phyloP scores from a whole-genome alignment of 352 stramenopile genomes.

The Peronospora destructor region DNA sequence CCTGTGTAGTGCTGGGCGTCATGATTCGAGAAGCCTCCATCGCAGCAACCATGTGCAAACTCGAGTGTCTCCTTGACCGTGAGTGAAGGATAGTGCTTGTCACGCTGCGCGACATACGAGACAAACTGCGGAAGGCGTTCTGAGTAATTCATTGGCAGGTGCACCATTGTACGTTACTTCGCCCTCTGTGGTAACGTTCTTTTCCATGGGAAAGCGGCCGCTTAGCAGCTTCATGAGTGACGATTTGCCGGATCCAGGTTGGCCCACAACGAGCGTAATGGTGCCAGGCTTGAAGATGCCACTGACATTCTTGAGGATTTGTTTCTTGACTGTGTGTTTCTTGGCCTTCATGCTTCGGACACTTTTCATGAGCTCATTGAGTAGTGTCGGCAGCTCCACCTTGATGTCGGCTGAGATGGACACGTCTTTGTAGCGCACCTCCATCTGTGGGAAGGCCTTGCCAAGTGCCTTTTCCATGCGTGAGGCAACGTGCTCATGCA shows the following conservation, averaged over 20 bases:
- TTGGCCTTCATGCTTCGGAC: constrained; percentile 18
- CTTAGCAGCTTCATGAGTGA: too few relatives aligned
- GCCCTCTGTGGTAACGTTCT: too few relatives aligned
- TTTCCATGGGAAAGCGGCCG: too few relatives aligned
- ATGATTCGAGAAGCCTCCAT: constrained; percentile 12
- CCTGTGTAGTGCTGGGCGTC: constrained; percentile 13
- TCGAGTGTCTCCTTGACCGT: constrained; percentile 56
- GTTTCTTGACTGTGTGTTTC: constrained; percentile 29
- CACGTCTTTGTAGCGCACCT: constrained; percentile 34
- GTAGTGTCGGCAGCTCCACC: constrained; percentile 16
- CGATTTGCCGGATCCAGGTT: too few relatives aligned
- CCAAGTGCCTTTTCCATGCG: constrained; percentile 27
- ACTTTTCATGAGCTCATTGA: constrained; percentile 19
- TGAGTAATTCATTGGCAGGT: neutral
- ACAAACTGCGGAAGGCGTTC: constrained; percentile 30
- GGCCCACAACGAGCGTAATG: constrained; percentile 43
- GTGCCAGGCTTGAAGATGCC: constrained; percentile 37
- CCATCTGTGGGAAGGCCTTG: constrained; percentile 33
- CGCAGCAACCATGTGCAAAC: constrained; percentile 34
- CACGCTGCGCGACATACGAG: constrained; percentile 34
- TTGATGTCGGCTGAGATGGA: constrained; percentile 24
- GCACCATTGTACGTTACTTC: constrained; percentile 13
- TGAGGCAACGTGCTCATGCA: constrained; percentile 31
- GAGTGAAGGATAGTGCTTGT: constrained; percentile 37
- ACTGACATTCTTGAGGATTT: constrained; percentile 33